Percentiles rank a stretch among this genome's conserved stretches.
Conservation (phyloP, 2,329 filamentous ascomycete species). For the Fusarium nygamai region DNA sequence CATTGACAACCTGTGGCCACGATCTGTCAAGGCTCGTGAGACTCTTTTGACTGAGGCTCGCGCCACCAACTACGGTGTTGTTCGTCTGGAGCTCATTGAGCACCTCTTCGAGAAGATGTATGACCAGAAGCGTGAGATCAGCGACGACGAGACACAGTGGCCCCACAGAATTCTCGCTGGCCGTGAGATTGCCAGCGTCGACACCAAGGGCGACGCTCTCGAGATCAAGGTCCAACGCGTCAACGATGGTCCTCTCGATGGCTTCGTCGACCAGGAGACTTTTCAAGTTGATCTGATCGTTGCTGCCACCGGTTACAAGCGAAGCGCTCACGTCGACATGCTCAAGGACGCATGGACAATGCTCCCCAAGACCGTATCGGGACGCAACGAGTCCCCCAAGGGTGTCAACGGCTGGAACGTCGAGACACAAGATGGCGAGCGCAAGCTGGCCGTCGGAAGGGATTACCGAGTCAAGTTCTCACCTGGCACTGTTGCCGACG, state of each 20-base stretch:
- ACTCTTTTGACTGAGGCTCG: constrained; percentile 73
- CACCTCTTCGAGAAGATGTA: constrained; percentile 89
- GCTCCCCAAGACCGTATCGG: constrained; percentile 63
- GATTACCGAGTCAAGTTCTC: constrained; percentile 83
- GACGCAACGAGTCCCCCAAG: constrained; percentile 45
- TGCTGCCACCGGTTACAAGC: constrained; percentile 86
- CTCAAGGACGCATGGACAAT: constrained; percentile 73
- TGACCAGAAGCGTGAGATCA: constrained; percentile 78
- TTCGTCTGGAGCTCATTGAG: constrained; percentile 90
- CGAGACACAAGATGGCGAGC: constrained; percentile 50
- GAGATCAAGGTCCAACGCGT: constrained; percentile 67
- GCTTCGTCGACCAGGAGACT: constrained; percentile 60
- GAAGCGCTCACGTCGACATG: constrained; percentile 82
- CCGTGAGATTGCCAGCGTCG: constrained; percentile 72
- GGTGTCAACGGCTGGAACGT: constrained; percentile 55
- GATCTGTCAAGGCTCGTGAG: constrained; percentile 70
- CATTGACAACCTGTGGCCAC: constrained; percentile 79
- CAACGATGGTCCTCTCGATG: constrained; percentile 52
- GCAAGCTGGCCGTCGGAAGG: constrained; percentile 73
- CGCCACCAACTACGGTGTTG: constrained; percentile 93
- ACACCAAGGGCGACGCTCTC: constrained; percentile 61
- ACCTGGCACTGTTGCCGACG: constrained; percentile 71
- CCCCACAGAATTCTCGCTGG: constrained; percentile 81
- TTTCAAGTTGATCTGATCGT: constrained; percentile 84
- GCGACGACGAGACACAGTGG: constrained; percentile 77